Base-by-base conservation (phyloP, 768 basidiomycete genomes). In the Auricularia sp. region DNA sequence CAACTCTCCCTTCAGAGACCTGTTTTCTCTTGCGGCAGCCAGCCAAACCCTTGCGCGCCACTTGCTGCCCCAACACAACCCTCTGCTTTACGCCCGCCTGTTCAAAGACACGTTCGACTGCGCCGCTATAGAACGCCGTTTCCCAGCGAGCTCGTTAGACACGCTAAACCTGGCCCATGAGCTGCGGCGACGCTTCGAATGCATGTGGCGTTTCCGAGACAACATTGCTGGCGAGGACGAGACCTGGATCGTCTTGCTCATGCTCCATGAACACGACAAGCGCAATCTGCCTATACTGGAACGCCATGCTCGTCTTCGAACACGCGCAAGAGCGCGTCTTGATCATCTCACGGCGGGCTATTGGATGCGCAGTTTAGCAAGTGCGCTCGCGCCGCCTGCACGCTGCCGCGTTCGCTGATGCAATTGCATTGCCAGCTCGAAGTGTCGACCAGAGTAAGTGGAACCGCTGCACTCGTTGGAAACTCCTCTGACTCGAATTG, bases 71-170 rank as follows among this genome's bases (percentile, higher is more conserved):
- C 64, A 71, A 11, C 67, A 77, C 7, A 91, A 90, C 70, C 83
- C 83, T n/a, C 80, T 83, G 68, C 80, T 93, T 29, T 91, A 91
- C 70, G 84, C 88, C 33, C 79, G 80, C 62, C 84, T 93, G 63
- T 93, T 90, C 69, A 71, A 74, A 21, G 69, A 70, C 65, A 87
- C 88, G 69, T 93, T 91, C 71, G 91, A 93, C 72, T 71, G 78
- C 35, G 72, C 74, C 5, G 76, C 84, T 2, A 78, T 79, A 2
- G 66, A 76, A 36, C 78, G 82, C 23, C 81, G 88, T 8, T 74
- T 87, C 34, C 82, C 82, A 5, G 54, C 73, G 6, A 74, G 74
- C 3, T 68, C 73, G 12, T 70, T 77, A 18, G 74, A 79, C 0
- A 77, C 86, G 7, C 67, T 69, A 2, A 75, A 77, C 3, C 75